Conservation (phyloP, 2,329 filamentous ascomycete species). For the Phyllachora maydis region DNA sequence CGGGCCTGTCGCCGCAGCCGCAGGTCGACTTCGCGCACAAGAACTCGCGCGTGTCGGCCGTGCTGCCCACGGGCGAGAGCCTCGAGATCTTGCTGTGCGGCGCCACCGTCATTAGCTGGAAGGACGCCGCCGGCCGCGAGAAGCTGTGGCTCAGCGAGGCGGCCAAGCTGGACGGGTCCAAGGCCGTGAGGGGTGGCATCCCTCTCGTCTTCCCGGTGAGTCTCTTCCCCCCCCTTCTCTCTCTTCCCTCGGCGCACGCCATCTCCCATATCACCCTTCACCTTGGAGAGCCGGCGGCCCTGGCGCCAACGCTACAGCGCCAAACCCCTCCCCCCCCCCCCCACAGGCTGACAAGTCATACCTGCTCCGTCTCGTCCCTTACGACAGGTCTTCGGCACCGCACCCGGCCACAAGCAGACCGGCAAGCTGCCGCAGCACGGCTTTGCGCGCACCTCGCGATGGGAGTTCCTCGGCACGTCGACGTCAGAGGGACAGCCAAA, state of each 20-base stretch:
- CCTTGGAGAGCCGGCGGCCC: no score
- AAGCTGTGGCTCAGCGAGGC: slow-evolving; percentile 72
- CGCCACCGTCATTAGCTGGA: slow-evolving; percentile 88
- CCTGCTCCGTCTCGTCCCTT: slow-evolving; percentile 1
- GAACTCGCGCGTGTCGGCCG: slow-evolving; percentile 54
- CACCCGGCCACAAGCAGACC: slow-evolving; percentile 50
- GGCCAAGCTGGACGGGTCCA: slow-evolving; percentile 66
- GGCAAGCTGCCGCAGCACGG: slow-evolving; percentile 76
- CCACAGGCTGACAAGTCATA: slow-evolving; percentile 4
- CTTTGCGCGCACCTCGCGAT: slow-evolving; percentile 73
- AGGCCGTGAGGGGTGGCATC: slow-evolving; percentile 79
- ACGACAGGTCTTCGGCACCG: slow-evolving; percentile 62
- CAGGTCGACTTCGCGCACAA: slow-evolving; percentile 55
- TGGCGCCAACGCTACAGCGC: background rate
- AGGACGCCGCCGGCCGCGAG: slow-evolving; percentile 56
- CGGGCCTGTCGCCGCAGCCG: slow-evolving; percentile 52
- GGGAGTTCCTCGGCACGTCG: slow-evolving; percentile 88
- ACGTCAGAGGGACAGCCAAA: slow-evolving; percentile 37
- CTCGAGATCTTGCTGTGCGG: slow-evolving; percentile 77
- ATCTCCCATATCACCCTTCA: no score
- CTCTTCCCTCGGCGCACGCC: background rate
- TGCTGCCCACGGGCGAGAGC: slow-evolving; percentile 68
- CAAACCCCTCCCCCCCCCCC: slow-evolving; percentile 3
- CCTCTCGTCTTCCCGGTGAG: slow-evolving; percentile 82
- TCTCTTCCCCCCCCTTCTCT: slow-evolving; percentile 6